phyloP scores from a whole-genome alignment of 768 basidiomycete genomes.

The Harrya chromipes region DNA sequence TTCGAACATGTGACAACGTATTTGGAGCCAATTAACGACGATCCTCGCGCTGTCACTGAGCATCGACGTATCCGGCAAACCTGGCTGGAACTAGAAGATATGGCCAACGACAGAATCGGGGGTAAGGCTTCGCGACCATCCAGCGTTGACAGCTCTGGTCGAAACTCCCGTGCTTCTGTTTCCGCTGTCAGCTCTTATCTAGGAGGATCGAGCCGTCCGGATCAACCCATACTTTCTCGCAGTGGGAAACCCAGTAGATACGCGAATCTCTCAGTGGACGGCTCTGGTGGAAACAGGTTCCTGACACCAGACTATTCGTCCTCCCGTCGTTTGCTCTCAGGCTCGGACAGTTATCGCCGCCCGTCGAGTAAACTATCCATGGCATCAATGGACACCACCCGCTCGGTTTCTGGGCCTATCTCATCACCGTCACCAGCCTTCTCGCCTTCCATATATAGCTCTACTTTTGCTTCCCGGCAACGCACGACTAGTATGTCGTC shows the following conservation, averaged over 20 bases:
- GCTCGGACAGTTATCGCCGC: slow-evolving; percentile 43
- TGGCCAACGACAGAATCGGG: slow-evolving; percentile 65
- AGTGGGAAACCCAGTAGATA: slow-evolving; percentile 28
- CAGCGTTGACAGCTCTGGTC: slow-evolving; percentile 64
- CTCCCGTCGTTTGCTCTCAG: slow-evolving; percentile 50
- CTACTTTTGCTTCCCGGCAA: slow-evolving; percentile 84
- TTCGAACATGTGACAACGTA: slow-evolving; percentile 46
- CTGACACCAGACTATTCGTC: slow-evolving; percentile 43
- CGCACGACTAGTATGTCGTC: slow-evolving; percentile 64
- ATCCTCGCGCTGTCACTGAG: slow-evolving; percentile 60
- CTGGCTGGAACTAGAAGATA: slow-evolving; percentile 78
- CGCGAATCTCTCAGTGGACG: slow-evolving; percentile 28
- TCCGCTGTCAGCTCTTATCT: slow-evolving; percentile 35
- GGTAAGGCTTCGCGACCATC: slow-evolving; percentile 62
- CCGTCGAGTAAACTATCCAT: slow-evolving; percentile 58
- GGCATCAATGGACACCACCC: slow-evolving; percentile 41
- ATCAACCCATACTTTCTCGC: slow-evolving; percentile 12
- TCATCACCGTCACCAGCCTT: slow-evolving; percentile 34
- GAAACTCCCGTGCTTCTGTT: slow-evolving; percentile 54
- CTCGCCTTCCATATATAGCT: slow-evolving; percentile 42
- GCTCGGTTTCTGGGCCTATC: slow-evolving; percentile 72
- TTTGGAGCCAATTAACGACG: slow-evolving; percentile 47
- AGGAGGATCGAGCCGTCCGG: slow-evolving; percentile 15
- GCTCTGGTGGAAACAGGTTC: slow-evolving; percentile 40
- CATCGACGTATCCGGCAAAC: slow-evolving; percentile 69